A percentile compares a stretch with the other conserved stretches of the same genome.
These are phyloP conservation scores for Phylloporus scabripes DNA, from an alignment of 768 basidiomycete species.

Conservation along the genomic window DNA sequence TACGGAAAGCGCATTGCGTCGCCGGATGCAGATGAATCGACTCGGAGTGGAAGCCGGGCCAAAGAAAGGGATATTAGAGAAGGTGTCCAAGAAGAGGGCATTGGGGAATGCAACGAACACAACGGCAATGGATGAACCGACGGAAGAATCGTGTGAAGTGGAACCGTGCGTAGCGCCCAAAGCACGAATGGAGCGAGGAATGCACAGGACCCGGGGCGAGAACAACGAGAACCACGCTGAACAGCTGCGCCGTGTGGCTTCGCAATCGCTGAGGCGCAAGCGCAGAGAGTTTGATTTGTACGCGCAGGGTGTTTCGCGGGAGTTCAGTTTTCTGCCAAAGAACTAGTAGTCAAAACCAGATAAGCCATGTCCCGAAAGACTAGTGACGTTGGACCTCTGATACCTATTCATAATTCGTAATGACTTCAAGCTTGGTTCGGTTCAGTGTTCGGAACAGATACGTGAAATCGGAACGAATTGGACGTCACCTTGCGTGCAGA, in stretches of 20 bases:
- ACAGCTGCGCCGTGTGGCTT: not conserved
- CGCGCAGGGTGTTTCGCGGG: slow-evolving; percentile 4
- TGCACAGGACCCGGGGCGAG: slow-evolving; percentile 11
- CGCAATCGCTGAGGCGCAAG: slow-evolving; percentile 6
- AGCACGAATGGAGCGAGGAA: not conserved
- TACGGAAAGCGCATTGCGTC: slow-evolving; percentile 17
- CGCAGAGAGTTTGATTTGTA: slow-evolving; percentile 14
- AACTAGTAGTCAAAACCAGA: no score
- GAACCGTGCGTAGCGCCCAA: not conserved
- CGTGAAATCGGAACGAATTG: no score
- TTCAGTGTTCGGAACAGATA: no score
- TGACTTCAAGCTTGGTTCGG: no score
- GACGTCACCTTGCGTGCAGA: no score
- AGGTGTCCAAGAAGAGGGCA: slow-evolving; percentile 7
- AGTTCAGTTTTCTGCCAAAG: slow-evolving; percentile 15
- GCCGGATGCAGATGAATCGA: slow-evolving; percentile 12
- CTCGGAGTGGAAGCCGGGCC: not conserved
- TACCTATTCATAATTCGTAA: not conserved
- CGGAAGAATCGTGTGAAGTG: not conserved
- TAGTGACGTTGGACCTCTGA: not conserved
- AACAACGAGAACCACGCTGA: not conserved
- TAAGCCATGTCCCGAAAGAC: no score
- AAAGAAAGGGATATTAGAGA: not conserved
- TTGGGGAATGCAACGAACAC: slow-evolving; percentile 15
- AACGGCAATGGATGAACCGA: not conserved